Conservation (phyloP, 768 basidiomycete species). For the Clavulina sp. region DNA sequence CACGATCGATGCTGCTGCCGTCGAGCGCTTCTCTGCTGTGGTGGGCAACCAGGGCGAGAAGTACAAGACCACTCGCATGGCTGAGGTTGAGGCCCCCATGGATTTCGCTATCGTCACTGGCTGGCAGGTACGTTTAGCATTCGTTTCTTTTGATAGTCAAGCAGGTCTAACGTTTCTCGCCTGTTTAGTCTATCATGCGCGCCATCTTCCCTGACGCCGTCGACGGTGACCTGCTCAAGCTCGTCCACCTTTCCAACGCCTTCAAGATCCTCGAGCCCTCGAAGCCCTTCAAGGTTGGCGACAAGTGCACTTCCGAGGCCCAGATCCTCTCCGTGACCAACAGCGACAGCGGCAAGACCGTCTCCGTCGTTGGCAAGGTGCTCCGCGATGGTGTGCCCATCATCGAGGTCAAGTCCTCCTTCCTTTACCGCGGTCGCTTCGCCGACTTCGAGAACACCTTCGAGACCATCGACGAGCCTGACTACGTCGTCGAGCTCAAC, state of each 20-base stretch:
- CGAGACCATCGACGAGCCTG: slow-evolving; percentile 76
- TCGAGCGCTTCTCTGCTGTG: slow-evolving; percentile 83
- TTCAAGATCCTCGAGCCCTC: slow-evolving; percentile 78
- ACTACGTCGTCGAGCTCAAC: slow-evolving; percentile 61
- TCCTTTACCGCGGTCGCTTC: slow-evolving; percentile 94
- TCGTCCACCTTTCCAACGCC: slow-evolving; percentile 94
- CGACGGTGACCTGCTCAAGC: slow-evolving; percentile 86
- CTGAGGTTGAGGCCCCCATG: slow-evolving; percentile 77
- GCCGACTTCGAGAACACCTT: slow-evolving; percentile 92
- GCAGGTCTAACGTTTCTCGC: slow-evolving; percentile 2
- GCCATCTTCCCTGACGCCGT: slow-evolving; percentile 86
- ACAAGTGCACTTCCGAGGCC: slow-evolving; percentile 80
- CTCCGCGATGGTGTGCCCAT: slow-evolving; percentile 60
- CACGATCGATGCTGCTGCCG: slow-evolving; percentile 50
- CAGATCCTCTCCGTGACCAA: slow-evolving; percentile 81
- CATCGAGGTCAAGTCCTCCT: slow-evolving; percentile 86
- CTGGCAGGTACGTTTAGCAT: slow-evolving; percentile 61
- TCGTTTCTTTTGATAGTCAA: slow-evolving; percentile 5
- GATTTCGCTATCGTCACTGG: slow-evolving; percentile 97
- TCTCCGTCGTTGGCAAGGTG: slow-evolving; percentile 75
- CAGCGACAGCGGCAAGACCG: slow-evolving; percentile 79
- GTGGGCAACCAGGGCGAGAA: slow-evolving; percentile 85
- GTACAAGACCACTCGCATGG: slow-evolving; percentile 63
- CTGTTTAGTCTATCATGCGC: slow-evolving; percentile 95
- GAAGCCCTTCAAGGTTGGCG: slow-evolving; percentile 61